Conservation (phyloP, 1,284 basidiomycete species). For the Boletus coffeatus region DNA sequence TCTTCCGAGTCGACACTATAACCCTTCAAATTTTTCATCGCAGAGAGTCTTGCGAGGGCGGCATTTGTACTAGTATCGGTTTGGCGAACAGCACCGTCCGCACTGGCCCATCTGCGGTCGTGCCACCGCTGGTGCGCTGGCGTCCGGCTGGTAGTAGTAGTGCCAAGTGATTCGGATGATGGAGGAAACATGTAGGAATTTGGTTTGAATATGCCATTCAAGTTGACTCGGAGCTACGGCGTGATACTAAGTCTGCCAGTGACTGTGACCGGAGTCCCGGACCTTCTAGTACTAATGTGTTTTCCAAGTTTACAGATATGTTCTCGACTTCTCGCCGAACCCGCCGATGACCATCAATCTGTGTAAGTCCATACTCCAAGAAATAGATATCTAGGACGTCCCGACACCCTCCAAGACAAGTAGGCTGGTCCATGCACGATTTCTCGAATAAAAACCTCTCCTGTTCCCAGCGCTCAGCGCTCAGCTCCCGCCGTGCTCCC, state of each 20-base stretch:
- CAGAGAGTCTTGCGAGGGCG: slow-evolving; percentile 73
- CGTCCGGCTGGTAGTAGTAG: slow-evolving; percentile 5
- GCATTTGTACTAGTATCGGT: slow-evolving; percentile 65
- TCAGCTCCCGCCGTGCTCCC: not conserved
- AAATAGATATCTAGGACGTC: not conserved
- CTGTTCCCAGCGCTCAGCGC: not conserved
- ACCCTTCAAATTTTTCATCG: slow-evolving; percentile 51
- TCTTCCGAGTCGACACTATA: slow-evolving; percentile 57
- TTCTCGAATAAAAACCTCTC: not conserved
- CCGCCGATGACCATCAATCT: no score
- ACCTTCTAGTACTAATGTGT: no score
- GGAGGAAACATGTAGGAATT: slow-evolving; percentile 17
- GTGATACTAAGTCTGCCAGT: no score
- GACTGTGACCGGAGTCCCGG: no score
- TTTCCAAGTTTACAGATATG: not conserved
- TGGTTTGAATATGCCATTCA: not conserved
- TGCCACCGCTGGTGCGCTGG: slow-evolving; percentile 12
- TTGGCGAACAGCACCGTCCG: slow-evolving; percentile 58
- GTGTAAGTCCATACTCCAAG: not conserved
- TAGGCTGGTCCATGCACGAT: not conserved
- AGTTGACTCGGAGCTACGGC: no score
- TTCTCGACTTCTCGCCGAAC: not conserved
- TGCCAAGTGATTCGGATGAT: not conserved
- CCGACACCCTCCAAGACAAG: not conserved
- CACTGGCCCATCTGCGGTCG: slow-evolving; percentile 7